These are phyloP conservation scores for Leishmania braziliensis DNA, from an alignment of 208 protist species.

Conservation along the genomic window DNA sequence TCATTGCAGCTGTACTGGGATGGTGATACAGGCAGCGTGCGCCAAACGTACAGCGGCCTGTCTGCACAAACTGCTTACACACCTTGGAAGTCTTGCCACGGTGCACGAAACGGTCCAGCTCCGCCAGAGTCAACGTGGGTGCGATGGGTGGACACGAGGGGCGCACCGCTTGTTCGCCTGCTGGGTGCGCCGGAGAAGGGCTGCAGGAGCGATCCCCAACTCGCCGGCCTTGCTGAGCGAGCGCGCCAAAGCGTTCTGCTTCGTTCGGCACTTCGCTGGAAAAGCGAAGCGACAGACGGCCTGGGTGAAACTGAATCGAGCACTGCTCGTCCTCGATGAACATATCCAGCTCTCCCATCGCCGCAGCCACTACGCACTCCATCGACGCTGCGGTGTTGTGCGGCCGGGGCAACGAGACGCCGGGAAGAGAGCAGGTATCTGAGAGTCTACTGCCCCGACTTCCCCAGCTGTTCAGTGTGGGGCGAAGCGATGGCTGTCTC, in stretches of 20 bases:
- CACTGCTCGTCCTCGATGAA: neutral
- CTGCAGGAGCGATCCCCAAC: neutral
- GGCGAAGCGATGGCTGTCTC: neutral
- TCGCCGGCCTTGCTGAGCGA: neutral
- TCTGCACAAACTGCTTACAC: slow-evolving; percentile 66
- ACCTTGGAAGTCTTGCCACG: slow-evolving; percentile 44
- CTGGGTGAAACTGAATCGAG: slow-evolving; percentile 3
- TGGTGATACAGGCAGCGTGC: slow-evolving; percentile 85
- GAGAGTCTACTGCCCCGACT: neutral
- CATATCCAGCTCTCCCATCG: slow-evolving; percentile 2
- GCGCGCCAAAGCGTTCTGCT: neutral
- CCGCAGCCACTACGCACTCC: slow-evolving; percentile 5
- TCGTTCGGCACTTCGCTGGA: slow-evolving; percentile 1
- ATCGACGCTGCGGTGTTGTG: neutral
- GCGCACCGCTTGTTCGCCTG: neutral
- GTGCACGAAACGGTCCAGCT: slow-evolving; percentile 18
- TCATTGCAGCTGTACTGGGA: neutral
- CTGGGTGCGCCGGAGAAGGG: neutral
- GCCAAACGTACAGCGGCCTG: slow-evolving; percentile 69
- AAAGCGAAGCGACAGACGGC: neutral
- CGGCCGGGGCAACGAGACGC: neutral
- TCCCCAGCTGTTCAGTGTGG: slow-evolving; percentile 13
- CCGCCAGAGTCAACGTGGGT: slow-evolving; percentile 11
- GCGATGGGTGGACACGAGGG: neutral
- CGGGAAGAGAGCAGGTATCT: neutral